A percentile compares a stretch with the other conserved stretches of the same genome.
Conservation (phyloP, 78 protist genomes). For the Dictyostelium brefeldianum region DNA sequence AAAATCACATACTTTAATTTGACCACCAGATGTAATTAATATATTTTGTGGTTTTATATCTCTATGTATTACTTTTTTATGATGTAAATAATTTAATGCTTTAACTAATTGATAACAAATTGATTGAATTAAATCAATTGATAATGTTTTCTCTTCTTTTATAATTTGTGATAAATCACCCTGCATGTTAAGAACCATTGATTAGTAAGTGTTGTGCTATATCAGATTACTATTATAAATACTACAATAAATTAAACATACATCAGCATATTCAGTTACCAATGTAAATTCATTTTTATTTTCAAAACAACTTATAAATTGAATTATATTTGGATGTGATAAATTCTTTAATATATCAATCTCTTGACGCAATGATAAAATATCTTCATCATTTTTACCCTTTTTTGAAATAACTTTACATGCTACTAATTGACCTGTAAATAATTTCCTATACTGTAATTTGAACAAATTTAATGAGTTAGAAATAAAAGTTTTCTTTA, state of each 20-base stretch:
- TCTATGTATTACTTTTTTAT: constrained; percentile 93
- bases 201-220: no score
- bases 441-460: constrained; percentile 70
- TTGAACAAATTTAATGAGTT: no score
- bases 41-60: constrained; percentile 97
- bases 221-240: background rate
- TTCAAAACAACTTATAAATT: constrained; percentile 89
- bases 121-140: constrained; percentile 68
- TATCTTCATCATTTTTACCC: constrained; percentile 89
- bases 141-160: constrained; percentile 5
- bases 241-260: background rate
- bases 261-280: constrained; percentile 91
- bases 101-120: constrained; percentile 88
- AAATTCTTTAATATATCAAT: constrained; percentile 86
- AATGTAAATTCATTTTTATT: constrained; percentile 84
- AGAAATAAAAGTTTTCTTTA: background rate
- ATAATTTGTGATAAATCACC: constrained; percentile 16
- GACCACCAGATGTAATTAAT: constrained; percentile 87
- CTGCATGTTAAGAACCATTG: background rate
- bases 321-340: constrained; percentile 92
- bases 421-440: constrained; percentile 90
- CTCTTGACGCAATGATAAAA: constrained; percentile 84
- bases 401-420: constrained; percentile 89
- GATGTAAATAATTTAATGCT: constrained; percentile 93
- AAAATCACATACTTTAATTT: constrained; percentile 93